Evolutionary conservation across 371 early-diverging fungal species (phyloP).

Genomic region (Fennellomyces sp.): DNA sequence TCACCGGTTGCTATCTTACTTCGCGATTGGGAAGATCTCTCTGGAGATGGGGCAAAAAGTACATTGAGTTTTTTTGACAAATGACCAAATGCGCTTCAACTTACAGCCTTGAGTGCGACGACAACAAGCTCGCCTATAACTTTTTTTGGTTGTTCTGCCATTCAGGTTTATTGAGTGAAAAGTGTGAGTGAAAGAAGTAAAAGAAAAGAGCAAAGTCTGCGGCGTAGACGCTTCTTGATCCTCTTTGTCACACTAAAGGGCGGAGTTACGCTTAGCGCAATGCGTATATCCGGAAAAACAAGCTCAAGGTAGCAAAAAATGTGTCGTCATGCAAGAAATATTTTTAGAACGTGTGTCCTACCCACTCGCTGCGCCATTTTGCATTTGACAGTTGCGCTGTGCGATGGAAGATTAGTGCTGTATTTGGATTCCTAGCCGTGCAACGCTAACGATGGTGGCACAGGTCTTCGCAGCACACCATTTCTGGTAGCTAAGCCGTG

Average conservation of each 20-base stretch:
- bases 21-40: constrained; percentile 50
- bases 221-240: neutral
- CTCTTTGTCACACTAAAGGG: neutral
- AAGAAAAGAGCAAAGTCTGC: neutral
- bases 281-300: neutral
- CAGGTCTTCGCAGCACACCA: no score
- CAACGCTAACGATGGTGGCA: no score
- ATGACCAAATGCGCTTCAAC: neutral
- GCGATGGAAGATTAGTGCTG: no score
- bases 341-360: no score
- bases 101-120: constrained; percentile 53
- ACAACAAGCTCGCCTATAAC: constrained; percentile 47
- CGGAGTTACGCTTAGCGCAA: neutral
- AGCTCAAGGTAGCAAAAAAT: neutral
- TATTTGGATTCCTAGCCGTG: no score
- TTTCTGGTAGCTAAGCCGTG: no score
- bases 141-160: constrained; percentile 12
- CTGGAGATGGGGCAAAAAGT: constrained; percentile 19
- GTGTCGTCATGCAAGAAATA: neutral
- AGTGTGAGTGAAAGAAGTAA: constrained; percentile 5
- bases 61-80: neutral
- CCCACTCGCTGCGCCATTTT: no score
- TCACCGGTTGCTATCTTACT: constrained; percentile 14
- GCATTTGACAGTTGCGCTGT: no score
- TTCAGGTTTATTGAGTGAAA: neutral